Conservation (phyloP, 768 basidiomycete genomes). For the Xerocomus potaroensis region DNA sequence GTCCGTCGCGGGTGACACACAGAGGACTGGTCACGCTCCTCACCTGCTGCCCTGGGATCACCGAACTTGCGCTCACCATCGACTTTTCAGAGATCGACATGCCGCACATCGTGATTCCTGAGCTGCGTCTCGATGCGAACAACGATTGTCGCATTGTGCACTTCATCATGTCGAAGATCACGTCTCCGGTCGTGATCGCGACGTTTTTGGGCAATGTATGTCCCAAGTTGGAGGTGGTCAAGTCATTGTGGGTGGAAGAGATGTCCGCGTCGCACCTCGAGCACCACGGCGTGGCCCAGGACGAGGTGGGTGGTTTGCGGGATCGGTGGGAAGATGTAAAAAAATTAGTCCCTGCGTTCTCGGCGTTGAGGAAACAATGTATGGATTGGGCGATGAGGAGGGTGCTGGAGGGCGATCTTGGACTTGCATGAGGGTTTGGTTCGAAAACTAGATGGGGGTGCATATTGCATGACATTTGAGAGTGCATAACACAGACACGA, state of each 20-base stretch:
- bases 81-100: constrained; percentile 20
- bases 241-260: constrained; percentile 20
- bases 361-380: constrained; percentile 17
- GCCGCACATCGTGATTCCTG: background rate
- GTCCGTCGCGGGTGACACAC: constrained; percentile 16
- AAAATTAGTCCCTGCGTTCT: constrained; percentile 20
- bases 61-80: constrained; percentile 16
- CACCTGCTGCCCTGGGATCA: constrained; percentile 5
- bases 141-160: constrained; percentile 6
- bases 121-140: constrained; percentile 6
- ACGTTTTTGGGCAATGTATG: constrained; percentile 26
- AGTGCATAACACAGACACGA: no score
- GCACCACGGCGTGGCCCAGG: no score
- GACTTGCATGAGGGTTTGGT: no score
- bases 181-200: constrained; percentile 15
- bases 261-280: no score
- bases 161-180: constrained; percentile 22
- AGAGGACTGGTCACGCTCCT: constrained; percentile 21
- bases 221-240: constrained; percentile 12
- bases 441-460: no score
- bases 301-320: constrained; percentile 9
- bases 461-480: background rate
- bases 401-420: background rate
- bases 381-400: constrained; percentile 2
- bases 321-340: constrained; percentile 24